phyloP scores from a whole-genome alignment of 805 yeast species.

The Saturnispora zaruensis region DNA sequence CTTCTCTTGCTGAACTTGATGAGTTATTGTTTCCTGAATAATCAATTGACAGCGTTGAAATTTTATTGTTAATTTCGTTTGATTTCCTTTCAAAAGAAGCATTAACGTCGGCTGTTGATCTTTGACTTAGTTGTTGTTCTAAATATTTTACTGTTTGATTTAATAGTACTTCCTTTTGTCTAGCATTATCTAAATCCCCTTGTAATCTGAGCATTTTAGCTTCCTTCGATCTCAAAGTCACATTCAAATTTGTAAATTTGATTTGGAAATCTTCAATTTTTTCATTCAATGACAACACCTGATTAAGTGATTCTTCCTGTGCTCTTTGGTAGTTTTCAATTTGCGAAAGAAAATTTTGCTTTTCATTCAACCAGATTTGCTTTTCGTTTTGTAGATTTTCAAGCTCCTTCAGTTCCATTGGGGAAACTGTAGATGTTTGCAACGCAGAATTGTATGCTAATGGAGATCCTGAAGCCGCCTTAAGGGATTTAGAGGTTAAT shows the following conservation, averaged over 20 bases:
- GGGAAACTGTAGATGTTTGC: slow-evolving; percentile 1
- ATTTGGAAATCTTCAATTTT: slow-evolving; percentile 37
- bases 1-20: not conserved
- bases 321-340: slow-evolving; percentile 25
- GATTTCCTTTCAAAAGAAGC: slow-evolving; percentile 9
- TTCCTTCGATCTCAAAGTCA: slow-evolving; percentile 57
- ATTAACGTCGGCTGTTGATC: not conserved
- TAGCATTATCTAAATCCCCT: slow-evolving; percentile 54
- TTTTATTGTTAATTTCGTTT: slow-evolving; percentile 26
- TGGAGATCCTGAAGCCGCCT: slow-evolving; percentile 10
- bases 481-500: slow-evolving; percentile 23
- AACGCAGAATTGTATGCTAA: slow-evolving; percentile 9
- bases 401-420: slow-evolving; percentile 37
- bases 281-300: slow-evolving; percentile 28
- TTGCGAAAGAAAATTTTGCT: slow-evolving; percentile 23
- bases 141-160: slow-evolving; percentile 18
- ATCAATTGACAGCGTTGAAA: slow-evolving; percentile 28
- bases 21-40: slow-evolving; percentile 8
- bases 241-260: slow-evolving; percentile 41
- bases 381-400: slow-evolving; percentile 47
- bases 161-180: slow-evolving; percentile 34
- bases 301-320: slow-evolving; percentile 27
- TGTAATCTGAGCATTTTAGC: slow-evolving; percentile 53
- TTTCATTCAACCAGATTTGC: slow-evolving; percentile 35
- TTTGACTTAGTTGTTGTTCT: slow-evolving; percentile 11